Evolutionary conservation across 2,329 filamentous ascomycete genomes (phyloP).

Genomic region (Sclerotinia sclerotiorum): DNA sequence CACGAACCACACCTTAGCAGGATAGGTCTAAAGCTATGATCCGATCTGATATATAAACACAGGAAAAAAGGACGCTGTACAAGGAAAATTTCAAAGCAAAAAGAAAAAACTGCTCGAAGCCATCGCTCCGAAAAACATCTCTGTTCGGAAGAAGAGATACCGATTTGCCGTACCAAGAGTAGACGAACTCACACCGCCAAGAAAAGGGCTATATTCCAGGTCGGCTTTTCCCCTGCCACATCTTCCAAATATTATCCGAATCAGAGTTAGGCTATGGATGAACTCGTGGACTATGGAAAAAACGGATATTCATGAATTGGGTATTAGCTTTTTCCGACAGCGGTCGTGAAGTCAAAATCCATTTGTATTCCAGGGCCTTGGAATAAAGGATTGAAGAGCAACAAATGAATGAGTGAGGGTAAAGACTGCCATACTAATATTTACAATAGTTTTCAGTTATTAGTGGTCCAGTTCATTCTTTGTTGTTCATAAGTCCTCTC

Average conservation of each 20-base stretch:
- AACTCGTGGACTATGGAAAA: too few relatives aligned
- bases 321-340: not conserved
- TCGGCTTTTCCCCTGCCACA: not conserved
- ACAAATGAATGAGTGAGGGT: not conserved
- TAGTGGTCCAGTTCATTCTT: not conserved
- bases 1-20: not conserved
- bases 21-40: not conserved
- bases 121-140: too few relatives aligned
- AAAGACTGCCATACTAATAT: not conserved
- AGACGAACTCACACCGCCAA: too few relatives aligned
- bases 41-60: too few relatives aligned
- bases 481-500: not conserved
- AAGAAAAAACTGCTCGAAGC: not conserved
- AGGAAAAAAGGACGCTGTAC: rapidly evolving
- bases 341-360: not conserved
- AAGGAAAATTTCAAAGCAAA: too few relatives aligned
- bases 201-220: too few relatives aligned
- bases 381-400: not conserved
- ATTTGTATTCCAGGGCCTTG: not conserved
- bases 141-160: too few relatives aligned
- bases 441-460: not conserved
- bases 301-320: too few relatives aligned
- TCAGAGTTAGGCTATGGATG: not conserved
- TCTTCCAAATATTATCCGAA: not conserved
- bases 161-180: too few relatives aligned